Percentiles rank a stretch among this genome's conserved stretches.
phyloP scores from a whole-genome alignment of 768 basidiomycete genomes.

The Kwoniella mangroviensis region DNA sequence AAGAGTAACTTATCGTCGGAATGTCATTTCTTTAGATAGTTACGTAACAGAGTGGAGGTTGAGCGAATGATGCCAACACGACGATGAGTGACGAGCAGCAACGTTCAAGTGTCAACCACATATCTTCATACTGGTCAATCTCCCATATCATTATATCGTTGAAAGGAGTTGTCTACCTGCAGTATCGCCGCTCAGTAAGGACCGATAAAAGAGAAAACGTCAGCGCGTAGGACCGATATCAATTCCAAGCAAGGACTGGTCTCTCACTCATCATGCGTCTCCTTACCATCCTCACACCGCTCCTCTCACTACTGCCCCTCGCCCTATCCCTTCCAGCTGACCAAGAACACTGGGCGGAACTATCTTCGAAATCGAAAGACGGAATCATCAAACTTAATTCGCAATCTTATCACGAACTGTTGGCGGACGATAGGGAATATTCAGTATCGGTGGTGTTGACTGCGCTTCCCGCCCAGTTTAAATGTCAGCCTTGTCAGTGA shows the following conservation, averaged over 20 bases:
- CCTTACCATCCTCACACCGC: conserved; percentile 12
- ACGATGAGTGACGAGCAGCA: conserved; percentile 50
- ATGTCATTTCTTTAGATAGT: background rate
- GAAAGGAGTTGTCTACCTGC: no score
- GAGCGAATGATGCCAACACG: conserved; percentile 11
- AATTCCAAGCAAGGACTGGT: no score
- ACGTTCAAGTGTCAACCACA: background rate
- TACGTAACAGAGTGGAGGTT: background rate
- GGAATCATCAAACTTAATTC: conserved; percentile 83
- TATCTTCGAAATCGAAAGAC: conserved; percentile 69
- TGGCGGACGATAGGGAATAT: conserved; percentile 75
- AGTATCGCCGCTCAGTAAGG: no score
- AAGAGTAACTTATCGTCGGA: background rate
- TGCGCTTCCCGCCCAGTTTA: conserved; percentile 76
- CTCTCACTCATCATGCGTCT: conserved; percentile 20
- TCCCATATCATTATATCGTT: no score
- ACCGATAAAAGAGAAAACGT: no score
- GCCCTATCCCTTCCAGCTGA: conserved; percentile 36
- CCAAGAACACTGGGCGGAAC: conserved; percentile 66
- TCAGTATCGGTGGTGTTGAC: conserved; percentile 86
- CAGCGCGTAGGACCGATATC: no score
- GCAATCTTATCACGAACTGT: conserved; percentile 75
- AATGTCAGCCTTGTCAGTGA: conserved; percentile 91
- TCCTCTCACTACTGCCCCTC: conserved; percentile 21
- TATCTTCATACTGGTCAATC: background rate